These are phyloP conservation scores for Thermothelomyces thermophilus DNA, from an alignment of 2,329 filamentous ascomycete genomes.

Conservation along the genomic window DNA sequence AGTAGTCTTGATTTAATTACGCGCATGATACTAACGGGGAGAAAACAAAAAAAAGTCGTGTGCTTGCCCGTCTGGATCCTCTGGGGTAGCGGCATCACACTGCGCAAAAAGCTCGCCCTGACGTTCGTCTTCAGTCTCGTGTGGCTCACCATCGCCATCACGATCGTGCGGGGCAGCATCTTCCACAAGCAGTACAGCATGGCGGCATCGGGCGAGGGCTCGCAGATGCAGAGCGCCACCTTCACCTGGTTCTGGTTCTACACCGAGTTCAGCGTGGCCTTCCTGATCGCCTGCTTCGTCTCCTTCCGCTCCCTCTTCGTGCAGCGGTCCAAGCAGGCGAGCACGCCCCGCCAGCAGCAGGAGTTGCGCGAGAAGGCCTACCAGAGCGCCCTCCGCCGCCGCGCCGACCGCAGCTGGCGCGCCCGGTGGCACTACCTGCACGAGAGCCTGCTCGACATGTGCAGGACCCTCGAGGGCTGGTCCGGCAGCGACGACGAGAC, in stretches of 20 bases:
- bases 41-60: no score
- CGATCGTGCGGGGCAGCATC: conserved; percentile 19
- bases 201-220: conserved; percentile 8
- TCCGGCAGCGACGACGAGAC: background rate
- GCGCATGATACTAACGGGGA: no score
- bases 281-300: conserved; percentile 20
- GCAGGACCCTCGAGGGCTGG: background rate
- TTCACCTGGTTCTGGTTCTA: conserved; percentile 21
- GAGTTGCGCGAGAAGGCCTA: background rate
- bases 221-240: conserved; percentile 1
- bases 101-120: conserved; percentile 20
- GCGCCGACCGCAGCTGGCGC: background rate
- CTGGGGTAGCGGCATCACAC: conserved; percentile 15
- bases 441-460: background rate
- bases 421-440: background rate
- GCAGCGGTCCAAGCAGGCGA: background rate
- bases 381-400: background rate
- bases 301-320: conserved; percentile 20
- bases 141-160: conserved; percentile 20
- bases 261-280: conserved; percentile 20
- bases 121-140: conserved; percentile 16
- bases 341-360: no score
- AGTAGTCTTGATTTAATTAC: no score
- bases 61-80: conserved; percentile 18
- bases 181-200: no score